Conservation (phyloP, 768 basidiomycete genomes). For the Russula compacta region DNA sequence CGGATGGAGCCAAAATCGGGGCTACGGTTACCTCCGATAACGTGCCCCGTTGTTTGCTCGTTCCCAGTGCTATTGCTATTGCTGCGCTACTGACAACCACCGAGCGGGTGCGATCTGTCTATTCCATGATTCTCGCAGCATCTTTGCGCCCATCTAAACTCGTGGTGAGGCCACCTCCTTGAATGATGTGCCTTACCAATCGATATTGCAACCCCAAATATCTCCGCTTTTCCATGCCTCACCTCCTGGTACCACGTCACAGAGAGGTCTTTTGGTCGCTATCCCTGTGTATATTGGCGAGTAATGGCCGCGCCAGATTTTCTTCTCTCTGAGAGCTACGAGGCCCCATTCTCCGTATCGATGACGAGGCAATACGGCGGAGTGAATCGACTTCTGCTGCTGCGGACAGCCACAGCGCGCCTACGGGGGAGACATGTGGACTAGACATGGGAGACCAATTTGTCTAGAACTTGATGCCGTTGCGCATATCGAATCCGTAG, state of each 20-base stretch:
- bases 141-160: background rate
- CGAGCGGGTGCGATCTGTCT: background rate
- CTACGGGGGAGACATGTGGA: background rate
- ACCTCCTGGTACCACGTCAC: background rate
- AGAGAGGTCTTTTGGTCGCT: background rate
- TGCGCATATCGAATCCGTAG: background rate
- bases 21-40: no score
- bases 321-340: background rate
- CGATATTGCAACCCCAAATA: background rate
- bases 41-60: no score
- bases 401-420: background rate
- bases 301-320: background rate
- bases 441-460: background rate
- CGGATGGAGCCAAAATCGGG: no score
- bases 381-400: background rate
- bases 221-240: background rate
- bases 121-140: background rate
- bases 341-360: no score
- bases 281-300: background rate
- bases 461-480: background rate
- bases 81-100: background rate
- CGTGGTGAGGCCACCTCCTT: background rate
- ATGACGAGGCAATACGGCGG: background rate
- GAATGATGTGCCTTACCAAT: background rate
- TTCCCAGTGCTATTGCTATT: background rate